Conservation (phyloP, 2,329 filamentous ascomycete genomes). For the Ascochyta koolunga region DNA sequence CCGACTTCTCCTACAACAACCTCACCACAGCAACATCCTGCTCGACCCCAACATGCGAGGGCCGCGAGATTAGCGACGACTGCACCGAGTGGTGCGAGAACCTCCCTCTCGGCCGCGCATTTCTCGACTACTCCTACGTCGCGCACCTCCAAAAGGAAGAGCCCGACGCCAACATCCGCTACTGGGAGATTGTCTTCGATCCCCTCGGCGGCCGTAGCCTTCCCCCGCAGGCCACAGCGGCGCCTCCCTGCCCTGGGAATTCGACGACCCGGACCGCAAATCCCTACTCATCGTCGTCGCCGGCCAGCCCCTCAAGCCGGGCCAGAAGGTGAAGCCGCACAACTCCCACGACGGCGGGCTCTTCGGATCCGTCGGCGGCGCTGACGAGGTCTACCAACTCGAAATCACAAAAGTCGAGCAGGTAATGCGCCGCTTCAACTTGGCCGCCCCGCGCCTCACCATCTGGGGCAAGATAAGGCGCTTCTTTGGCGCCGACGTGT, state of each 20-base stretch:
- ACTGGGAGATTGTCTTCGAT: constrained; percentile 41
- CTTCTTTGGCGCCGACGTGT: constrained; percentile 40
- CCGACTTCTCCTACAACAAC: constrained; percentile 33
- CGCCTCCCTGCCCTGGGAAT: constrained; percentile 17
- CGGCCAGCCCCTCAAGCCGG: constrained; percentile 21
- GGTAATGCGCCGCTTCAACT: constrained; percentile 29
- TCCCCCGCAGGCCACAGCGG: constrained; percentile 9
- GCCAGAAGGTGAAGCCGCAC: constrained; percentile 11
- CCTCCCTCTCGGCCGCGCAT: constrained; percentile 16
- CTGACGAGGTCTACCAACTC: constrained; percentile 30
- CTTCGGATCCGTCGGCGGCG: constrained; percentile 21
- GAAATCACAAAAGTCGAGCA: constrained; percentile 33
- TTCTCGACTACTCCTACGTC: constrained; percentile 34
- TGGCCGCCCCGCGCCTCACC: constrained; percentile 16
- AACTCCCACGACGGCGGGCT: constrained; percentile 25
- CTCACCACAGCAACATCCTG: constrained; percentile 33
- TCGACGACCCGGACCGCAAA: constrained; percentile 30
- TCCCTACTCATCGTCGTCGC: constrained; percentile 36
- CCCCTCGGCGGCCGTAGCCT: constrained; percentile 31
- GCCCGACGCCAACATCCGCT: constrained; percentile 18
- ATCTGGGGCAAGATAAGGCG: constrained; percentile 27
- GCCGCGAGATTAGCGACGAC: constrained; percentile 1
- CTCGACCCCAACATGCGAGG: constrained; percentile 21
- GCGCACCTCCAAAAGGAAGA: constrained; percentile 19
- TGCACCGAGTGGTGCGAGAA: constrained; percentile 27